phyloP scores from a whole-genome alignment of 2,329 filamentous ascomycete genomes.

The Colletotrichum sp. region DNA sequence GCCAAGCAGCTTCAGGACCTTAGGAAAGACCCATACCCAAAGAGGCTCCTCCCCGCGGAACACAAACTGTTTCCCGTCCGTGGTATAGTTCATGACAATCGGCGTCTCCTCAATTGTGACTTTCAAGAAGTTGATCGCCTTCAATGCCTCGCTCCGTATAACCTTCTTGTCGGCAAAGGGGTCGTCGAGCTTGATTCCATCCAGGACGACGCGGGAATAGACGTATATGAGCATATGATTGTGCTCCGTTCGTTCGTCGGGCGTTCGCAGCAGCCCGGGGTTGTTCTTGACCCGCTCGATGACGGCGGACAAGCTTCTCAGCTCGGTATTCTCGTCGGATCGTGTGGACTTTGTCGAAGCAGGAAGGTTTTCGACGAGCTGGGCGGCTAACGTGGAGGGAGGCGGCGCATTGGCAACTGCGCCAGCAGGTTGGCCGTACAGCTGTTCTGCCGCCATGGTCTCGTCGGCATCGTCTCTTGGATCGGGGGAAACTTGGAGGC shows the following conservation, averaged over 20 bases:
- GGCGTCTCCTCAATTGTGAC: conserved; percentile 79
- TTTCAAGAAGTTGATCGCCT: conserved; percentile 79
- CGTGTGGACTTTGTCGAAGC: conserved; percentile 65
- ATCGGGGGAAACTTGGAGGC: neutral
- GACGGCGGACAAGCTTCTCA: conserved; percentile 69
- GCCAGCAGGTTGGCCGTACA: conserved; percentile 13
- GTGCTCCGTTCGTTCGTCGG: conserved; percentile 71
- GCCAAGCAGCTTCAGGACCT: conserved; percentile 61
- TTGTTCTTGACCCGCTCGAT: conserved; percentile 60
- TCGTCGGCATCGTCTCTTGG: neutral
- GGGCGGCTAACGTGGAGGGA: conserved; percentile 85
- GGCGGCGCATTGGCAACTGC: conserved; percentile 49
- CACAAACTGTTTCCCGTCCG: conserved; percentile 45
- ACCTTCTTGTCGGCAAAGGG: conserved; percentile 65
- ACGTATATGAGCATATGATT: conserved; percentile 88
- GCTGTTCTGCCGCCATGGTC: conserved; percentile 14
- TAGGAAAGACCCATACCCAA: conserved; percentile 69
- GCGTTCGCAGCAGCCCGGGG: conserved; percentile 58
- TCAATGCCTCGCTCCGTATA: conserved; percentile 63
- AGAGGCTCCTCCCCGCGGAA: conserved; percentile 64
- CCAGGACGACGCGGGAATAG: conserved; percentile 78
- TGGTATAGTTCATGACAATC: conserved; percentile 60
- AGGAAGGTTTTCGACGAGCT: conserved; percentile 82
- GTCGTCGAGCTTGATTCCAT: conserved; percentile 70
- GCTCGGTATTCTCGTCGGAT: conserved; percentile 72